Evolutionary conservation across 352 stramenopile genomes (phyloP).

Genomic region (Globisporangium lucens): DNA sequence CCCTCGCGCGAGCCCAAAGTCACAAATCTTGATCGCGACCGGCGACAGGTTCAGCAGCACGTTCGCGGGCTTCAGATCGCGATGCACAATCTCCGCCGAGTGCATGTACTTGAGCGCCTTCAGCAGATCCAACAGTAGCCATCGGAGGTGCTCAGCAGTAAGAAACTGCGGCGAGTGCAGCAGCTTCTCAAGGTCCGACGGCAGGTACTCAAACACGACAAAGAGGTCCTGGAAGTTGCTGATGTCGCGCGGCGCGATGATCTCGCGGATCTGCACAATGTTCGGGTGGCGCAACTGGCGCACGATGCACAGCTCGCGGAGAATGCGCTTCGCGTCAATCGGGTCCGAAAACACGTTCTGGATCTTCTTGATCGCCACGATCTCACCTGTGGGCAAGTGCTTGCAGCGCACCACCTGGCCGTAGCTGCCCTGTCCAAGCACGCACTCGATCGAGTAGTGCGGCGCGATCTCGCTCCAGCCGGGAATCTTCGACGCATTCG

Average conservation of each 20-base stretch:
- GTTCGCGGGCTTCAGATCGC: slow-evolving; percentile 87
- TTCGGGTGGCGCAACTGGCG: slow-evolving; percentile 83
- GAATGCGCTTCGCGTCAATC: slow-evolving; percentile 85
- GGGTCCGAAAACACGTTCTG: slow-evolving; percentile 87
- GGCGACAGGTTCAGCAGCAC: slow-evolving; percentile 85
- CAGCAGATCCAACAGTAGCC: slow-evolving; percentile 80
- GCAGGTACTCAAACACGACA: slow-evolving; percentile 85
- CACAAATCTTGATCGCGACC: slow-evolving; percentile 86
- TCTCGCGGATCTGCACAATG: slow-evolving; percentile 86
- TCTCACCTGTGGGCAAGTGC: slow-evolving; percentile 82
- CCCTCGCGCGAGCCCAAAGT: slow-evolving; percentile 77
- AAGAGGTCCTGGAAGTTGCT: slow-evolving; percentile 79
- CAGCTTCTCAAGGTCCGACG: slow-evolving; percentile 82
- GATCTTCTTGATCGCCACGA: slow-evolving; percentile 89
- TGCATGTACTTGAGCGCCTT: slow-evolving; percentile 91
- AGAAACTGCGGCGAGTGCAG: slow-evolving; percentile 84
- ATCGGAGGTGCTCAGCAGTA: slow-evolving; percentile 79
- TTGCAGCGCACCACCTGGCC: slow-evolving; percentile 87
- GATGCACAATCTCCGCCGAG: slow-evolving; percentile 86
- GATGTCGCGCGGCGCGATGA: slow-evolving; percentile 75
- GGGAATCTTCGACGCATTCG: slow-evolving; percentile 72
- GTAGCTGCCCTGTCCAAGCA: slow-evolving; percentile 83
- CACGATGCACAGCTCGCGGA: slow-evolving; percentile 81
- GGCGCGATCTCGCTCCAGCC: slow-evolving; percentile 81
- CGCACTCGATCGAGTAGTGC: slow-evolving; percentile 83